Base-by-base conservation (phyloP, 1,139 yeast species). In the Cylindricascospora bacillispora region DNA sequence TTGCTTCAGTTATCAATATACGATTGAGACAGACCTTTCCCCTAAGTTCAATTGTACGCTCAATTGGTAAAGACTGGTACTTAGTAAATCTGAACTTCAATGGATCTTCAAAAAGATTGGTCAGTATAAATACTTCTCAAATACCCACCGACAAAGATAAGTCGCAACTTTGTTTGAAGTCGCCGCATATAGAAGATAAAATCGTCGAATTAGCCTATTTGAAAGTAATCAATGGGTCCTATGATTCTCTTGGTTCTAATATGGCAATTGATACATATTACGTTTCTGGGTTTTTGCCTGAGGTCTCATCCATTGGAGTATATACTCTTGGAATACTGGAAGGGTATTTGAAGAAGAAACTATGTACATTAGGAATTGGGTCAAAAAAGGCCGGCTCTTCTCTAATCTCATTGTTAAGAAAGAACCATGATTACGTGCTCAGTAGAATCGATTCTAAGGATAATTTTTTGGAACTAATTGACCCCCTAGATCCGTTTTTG, bases 191-290 rank as follows among this genome's bases (percentile, higher is more conserved):
- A 65, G 9, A 53, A 52, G 35, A 73, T 77, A 10, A 47, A 48
- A n/a, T 82, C 14, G 47, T 81, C 2, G 95, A 85, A 51, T 76
- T 80, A 45, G 92, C 93, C 0, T 78, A 72, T 44, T 58, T 83
- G 39, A 70, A 70, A 39, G 53, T 77, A 0, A 59, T 66, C 58
- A 78, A 79, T 1, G 49, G 59, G 13, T 78, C 81, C 3, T 79
- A 79, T 44, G 56, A 62, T n/a, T 70, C 73, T 32, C 49, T 51
- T 4, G 95, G 95, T 0, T 82, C 94, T 0, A 82, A 83, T 48
- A 72, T 81, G 49, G 80, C 83, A 1, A 60, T 67, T n/a, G 95
- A 81, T 44, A 68, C 81, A 0, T 80, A 58, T 42, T 56, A 71
- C 28, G 41, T 83, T 5, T 62, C 73, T 3, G 85, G 86, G 0